phyloP scores from a whole-genome alignment of 345 rosid species.

The Arabidopsis suecica region DNA sequence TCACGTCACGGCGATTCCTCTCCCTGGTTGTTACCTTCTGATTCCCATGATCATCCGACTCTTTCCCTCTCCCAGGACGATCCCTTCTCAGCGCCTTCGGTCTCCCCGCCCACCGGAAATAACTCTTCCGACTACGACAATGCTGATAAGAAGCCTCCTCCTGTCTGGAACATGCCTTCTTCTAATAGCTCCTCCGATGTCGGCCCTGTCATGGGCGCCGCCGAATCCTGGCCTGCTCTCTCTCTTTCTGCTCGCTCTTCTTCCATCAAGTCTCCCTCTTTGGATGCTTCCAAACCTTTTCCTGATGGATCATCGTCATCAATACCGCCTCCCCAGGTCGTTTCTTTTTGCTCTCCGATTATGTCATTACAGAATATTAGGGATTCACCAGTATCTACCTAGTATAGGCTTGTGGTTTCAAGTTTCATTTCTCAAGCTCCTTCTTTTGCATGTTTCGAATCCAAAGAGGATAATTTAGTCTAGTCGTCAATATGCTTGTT shows the following conservation, averaged over 20 bases:
- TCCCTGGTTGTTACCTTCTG: constrained; percentile 14
- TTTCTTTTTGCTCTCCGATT: background rate
- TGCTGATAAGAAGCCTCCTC: constrained; percentile 56
- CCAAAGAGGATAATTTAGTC: background rate
- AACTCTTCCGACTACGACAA: constrained; percentile 23
- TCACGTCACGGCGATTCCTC: constrained; percentile 30
- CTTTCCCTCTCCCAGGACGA: constrained; percentile 1
- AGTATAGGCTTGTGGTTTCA: background rate
- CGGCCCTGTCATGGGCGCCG: constrained; percentile 42
- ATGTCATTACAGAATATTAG: background rate
- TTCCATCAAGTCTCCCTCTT: constrained; percentile 40
- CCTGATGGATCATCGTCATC: constrained; percentile 35
- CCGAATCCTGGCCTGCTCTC: constrained; percentile 42
- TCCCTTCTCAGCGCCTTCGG: background rate
- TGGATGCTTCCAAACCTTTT: constrained; percentile 6
- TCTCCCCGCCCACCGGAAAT: background rate
- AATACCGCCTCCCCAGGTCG: constrained; percentile 29
- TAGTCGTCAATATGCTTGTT: constrained; percentile 1
- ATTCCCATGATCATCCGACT: constrained; percentile 9
- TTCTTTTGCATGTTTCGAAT: constrained; percentile 25
- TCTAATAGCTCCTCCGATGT: constrained; percentile 48
- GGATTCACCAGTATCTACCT: background rate
- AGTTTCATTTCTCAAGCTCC: background rate
- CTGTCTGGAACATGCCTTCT: constrained; percentile 57
- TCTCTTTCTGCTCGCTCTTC: constrained; percentile 60